phyloP scores from a whole-genome alignment of 148 eudicot species.

The Fagopyrum homotropicum region DNA sequence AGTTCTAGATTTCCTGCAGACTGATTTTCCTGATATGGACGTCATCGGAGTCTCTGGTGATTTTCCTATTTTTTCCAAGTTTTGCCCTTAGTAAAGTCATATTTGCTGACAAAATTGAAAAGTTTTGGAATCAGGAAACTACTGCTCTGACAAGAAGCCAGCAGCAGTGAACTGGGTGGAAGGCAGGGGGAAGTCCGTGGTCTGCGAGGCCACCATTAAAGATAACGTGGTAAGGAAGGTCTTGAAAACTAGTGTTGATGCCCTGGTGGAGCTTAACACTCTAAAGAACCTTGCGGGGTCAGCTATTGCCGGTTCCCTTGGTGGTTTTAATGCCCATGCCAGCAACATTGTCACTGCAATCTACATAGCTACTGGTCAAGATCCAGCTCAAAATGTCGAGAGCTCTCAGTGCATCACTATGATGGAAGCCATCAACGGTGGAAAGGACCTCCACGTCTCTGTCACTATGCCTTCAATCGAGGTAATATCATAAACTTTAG shows the following conservation, averaged over 20 bases:
- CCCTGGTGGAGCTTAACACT: conserved; percentile 57
- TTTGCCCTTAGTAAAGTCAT: background rate
- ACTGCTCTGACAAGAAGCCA: conserved; percentile 60
- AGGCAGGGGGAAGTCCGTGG: conserved; percentile 62
- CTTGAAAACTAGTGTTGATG: conserved; percentile 36
- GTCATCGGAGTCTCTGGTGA: conserved; percentile 38
- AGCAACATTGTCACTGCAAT: conserved; percentile 52
- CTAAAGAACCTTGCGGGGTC: conserved; percentile 57
- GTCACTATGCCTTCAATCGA: conserved; percentile 65
- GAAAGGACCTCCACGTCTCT: conserved; percentile 53
- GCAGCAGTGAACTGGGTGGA: conserved; percentile 65
- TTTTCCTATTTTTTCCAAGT: background rate
- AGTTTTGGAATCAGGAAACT: conserved; percentile 33
- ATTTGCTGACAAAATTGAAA: background rate
- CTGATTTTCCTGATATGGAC: conserved; percentile 36
- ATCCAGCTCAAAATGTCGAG: conserved; percentile 59
- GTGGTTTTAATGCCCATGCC: conserved; percentile 66
- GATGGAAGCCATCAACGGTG: conserved; percentile 50
- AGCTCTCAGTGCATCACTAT: conserved; percentile 62
- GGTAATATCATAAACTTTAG: conserved; percentile 19
- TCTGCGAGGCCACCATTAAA: conserved; percentile 48
- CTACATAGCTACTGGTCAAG: conserved; percentile 59
- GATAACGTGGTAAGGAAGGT: conserved; percentile 45
- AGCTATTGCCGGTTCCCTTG: conserved; percentile 53
- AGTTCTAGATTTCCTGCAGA: conserved; percentile 31